Evolutionary conservation across 1,284 basidiomycete genomes (phyloP), one percentile per base, ranked within the genome.

Genomic region (Puccinia polysora): DNA sequence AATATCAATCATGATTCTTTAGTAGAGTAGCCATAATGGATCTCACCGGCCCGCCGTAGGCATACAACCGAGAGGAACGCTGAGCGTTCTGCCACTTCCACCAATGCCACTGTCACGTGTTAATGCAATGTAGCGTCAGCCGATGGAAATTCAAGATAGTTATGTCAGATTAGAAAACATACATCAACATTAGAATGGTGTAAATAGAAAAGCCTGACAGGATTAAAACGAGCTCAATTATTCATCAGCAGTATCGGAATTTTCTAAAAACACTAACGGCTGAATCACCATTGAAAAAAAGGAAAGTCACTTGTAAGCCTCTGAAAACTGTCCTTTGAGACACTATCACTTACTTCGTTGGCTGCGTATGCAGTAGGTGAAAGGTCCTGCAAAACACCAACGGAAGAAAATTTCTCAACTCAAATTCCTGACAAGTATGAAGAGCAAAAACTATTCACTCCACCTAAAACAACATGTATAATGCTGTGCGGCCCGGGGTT

Each of bases 101-200:
- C 38, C 60, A 38, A 12, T 60, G 58, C 28, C 36, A 60, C 58
- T 60, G 23, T 14, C 25, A 40, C n/a, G n/a, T n/a, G n/a, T 18
- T 7, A 34, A n/a, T n/a, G n/a, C 36, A 15, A n/a, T 56, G 20
- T 28, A 50, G 47, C 10, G 49, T 52, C 18, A 52, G 49, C 8
- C 28, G 18, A n/a, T 52, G 49, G 4, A 52, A 15, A n/a, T 1
- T n/a, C n/a, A n/a, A n/a, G n/a, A n/a, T n/a, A n/a, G n/a, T n/a
- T 1, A 32, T 56, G n/a, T n/a, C 10, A 45, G n/a, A 34, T 56
- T 30, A 12, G 2, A 28, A 14, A 56, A 56, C 53, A 14, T 32
- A 56, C 53, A 32, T 60, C 58, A 18, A 60, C 36, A 40, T 60
- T 60, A 25, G 58, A 8, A 36, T 60, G 58, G 18, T 60, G 58